Percentiles rank a stretch among this genome's conserved stretches.
Conservation (phyloP, 2,329 filamentous ascomycete species). For the Hypoxylon sp. region DNA sequence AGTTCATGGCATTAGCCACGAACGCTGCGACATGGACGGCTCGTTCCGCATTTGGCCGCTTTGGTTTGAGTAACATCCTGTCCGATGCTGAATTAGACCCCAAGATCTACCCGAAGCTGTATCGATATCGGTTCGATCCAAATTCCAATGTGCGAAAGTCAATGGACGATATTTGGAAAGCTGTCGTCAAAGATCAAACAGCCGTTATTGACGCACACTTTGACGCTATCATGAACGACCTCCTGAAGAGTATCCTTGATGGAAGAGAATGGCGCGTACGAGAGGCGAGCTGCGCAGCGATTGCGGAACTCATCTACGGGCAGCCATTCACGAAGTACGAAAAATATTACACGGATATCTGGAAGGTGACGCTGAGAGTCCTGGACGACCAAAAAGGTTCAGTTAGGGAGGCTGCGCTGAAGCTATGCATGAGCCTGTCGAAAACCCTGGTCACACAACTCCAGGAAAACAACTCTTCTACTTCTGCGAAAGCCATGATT, state of each 20-base stretch:
- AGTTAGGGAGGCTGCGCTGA: conserved; percentile 84
- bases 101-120: conserved; percentile 95
- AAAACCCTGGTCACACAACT: conserved; percentile 88
- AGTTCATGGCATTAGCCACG: conserved; percentile 97
- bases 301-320: conserved; percentile 89
- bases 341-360: conserved; percentile 86
- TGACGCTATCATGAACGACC: conserved; percentile 88
- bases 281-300: conserved; percentile 91
- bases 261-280: conserved; percentile 94
- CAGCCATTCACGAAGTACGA: conserved; percentile 83
- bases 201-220: conserved; percentile 85
- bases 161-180: conserved; percentile 98
- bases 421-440: conserved; percentile 86
- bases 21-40: conserved; percentile 98
- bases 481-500: conserved; percentile 83
- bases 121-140: conserved; percentile 93
- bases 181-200: conserved; percentile 90
- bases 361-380: conserved; percentile 88
- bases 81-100: conserved; percentile 91
- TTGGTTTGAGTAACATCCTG: conserved; percentile 91
- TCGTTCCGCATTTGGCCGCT: conserved; percentile 94
- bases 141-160: conserved; percentile 93
- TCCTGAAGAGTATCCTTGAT: conserved; percentile 83
- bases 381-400: conserved; percentile 96
- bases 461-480: conserved; percentile 80